phyloP scores from a whole-genome alignment of 2,329 filamentous ascomycete genomes.

The Paraconiothyrium brasiliense region DNA sequence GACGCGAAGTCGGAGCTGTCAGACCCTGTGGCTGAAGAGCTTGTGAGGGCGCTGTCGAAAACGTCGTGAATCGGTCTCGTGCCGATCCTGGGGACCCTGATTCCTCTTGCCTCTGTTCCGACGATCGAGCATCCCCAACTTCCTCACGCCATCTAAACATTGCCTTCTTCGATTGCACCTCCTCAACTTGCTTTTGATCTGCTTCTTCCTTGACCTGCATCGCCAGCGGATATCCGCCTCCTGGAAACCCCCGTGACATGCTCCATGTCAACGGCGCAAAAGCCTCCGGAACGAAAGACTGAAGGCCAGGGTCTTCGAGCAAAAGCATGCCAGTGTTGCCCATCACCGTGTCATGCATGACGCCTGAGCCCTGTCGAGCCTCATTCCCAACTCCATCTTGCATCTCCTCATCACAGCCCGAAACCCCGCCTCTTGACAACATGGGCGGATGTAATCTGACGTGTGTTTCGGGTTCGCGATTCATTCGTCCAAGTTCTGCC shows the following conservation, averaged over 20 bases:
- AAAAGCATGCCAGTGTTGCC: constrained; percentile 58
- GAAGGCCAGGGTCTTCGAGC: constrained; percentile 57
- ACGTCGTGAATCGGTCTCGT: constrained; percentile 31
- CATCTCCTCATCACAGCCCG: constrained; percentile 17
- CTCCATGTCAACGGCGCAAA: constrained; percentile 47
- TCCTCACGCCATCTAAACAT: constrained; percentile 11
- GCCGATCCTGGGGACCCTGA: constrained; percentile 29
- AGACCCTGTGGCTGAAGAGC: constrained; percentile 36
- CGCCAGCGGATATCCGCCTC: constrained; percentile 7
- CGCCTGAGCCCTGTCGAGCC: constrained; percentile 22
- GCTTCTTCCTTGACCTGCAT: constrained; percentile 24
- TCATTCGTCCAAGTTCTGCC: constrained; percentile 30
- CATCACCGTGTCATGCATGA: constrained; percentile 54
- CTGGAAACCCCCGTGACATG: constrained; percentile 25
- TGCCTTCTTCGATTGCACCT: constrained; percentile 19
- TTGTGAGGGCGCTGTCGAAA: constrained; percentile 26
- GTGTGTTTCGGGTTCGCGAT: background rate
- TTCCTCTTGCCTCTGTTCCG: constrained; percentile 25
- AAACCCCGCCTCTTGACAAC: constrained; percentile 12
- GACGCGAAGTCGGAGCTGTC: constrained; percentile 31
- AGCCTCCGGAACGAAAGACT: constrained; percentile 45
- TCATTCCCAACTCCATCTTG: constrained; percentile 25
- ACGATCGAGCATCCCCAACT: constrained; percentile 27
- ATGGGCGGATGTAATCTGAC: constrained; percentile 4
- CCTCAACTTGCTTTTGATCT: constrained; percentile 25